Evolutionary conservation across 2,329 filamentous ascomycete species (phyloP), one percentile per base, ranked within the genome.

Genomic region (Colletotrichum lindemuthianum): DNA sequence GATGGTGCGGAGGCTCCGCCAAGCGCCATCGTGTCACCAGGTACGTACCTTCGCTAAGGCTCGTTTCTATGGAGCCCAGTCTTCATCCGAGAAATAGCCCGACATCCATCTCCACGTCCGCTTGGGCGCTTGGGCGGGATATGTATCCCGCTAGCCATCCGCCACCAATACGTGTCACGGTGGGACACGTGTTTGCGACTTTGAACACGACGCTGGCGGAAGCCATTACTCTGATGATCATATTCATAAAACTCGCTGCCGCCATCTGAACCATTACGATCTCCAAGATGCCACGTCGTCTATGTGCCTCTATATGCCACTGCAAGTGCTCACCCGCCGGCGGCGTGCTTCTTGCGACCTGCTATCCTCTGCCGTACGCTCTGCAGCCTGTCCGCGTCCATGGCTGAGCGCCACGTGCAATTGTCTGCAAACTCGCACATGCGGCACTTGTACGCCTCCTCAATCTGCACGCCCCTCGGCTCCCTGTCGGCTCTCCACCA

Each of bases 381-480:
- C 36, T 53, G 63, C 37, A 75, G 36, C 7, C 70, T 69, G 72
- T 91, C 87, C 65, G 87, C 83, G 59, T 94, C 87, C 76, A 91
- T 90, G 10, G 82, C 82, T 70, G 85, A 82, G 41, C 94, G 83
- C 95, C 95, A 98, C 11, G 85, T 84, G 74, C 95, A 98, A 2
- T 81, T 83, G 2, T 92, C 89, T 0, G 84, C 87, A 75, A 97
- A 97, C 69, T 97, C 93, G 72, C 95, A 98, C 32, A 84, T 87
- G 16, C 88, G 81, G 74, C 95, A 98, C 75, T 97, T 98, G 78
- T 90, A 97, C 0, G 92, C 92, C 70, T 97, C 94, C 71, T 94
- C 90, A 7, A 96, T 84, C 7, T 87, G 83, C 3, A 97, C 94
- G 0, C 95, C 95, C 8, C 84, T 82, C 0, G 93, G 88, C 53